Conservation (phyloP, 1,139 yeast genomes). For the Starmera stellimalicola region DNA sequence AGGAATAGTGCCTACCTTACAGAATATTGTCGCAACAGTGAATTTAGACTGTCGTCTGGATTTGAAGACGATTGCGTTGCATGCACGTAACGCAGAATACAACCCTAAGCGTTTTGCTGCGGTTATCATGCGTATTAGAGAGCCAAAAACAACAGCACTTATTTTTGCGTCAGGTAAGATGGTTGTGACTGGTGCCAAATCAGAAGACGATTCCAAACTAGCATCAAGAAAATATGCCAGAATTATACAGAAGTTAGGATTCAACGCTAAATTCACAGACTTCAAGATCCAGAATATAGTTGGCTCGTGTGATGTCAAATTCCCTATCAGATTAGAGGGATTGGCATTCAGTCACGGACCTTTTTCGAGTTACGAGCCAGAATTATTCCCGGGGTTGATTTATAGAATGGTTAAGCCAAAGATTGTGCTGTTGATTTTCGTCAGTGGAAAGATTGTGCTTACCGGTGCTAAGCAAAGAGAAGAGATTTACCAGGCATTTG, state of each 20-base stretch:
- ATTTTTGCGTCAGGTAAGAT: slow-evolving; percentile 98
- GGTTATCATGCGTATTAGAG: slow-evolving; percentile 98
- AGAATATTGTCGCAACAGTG: slow-evolving; percentile 96
- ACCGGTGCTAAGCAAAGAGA: slow-evolving; percentile 99
- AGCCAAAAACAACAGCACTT: slow-evolving; percentile 95
- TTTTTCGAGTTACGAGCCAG: slow-evolving; percentile 98
- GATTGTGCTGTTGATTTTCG: slow-evolving; percentile 90
- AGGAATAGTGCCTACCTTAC: slow-evolving; percentile 93
- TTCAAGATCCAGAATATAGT: slow-evolving; percentile 97
- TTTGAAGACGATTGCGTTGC: slow-evolving; percentile 92
- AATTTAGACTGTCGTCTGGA: slow-evolving; percentile 93
- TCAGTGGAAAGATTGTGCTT: slow-evolving; percentile 92
- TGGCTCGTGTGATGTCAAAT: slow-evolving; percentile 97
- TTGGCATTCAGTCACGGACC: slow-evolving; percentile 97
- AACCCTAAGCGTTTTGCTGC: slow-evolving; percentile 99
- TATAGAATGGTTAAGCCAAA: slow-evolving; percentile 99
- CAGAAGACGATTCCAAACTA: slow-evolving; percentile 93
- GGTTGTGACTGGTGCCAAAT: slow-evolving; percentile 99
- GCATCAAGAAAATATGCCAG: slow-evolving; percentile 98
- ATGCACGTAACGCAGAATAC: slow-evolving; percentile 98
- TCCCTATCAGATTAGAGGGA: slow-evolving; percentile 96
- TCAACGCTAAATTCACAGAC: slow-evolving; percentile 91
- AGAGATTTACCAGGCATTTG: slow-evolving; percentile 96
- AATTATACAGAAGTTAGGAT: slow-evolving; percentile 94
- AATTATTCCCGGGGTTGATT: slow-evolving; percentile 94